Evolutionary conservation across 78 protist genomes (phyloP), one percentile per base, ranked within the genome.

Genomic region (Anaeramoeba flamelloides): DNA sequence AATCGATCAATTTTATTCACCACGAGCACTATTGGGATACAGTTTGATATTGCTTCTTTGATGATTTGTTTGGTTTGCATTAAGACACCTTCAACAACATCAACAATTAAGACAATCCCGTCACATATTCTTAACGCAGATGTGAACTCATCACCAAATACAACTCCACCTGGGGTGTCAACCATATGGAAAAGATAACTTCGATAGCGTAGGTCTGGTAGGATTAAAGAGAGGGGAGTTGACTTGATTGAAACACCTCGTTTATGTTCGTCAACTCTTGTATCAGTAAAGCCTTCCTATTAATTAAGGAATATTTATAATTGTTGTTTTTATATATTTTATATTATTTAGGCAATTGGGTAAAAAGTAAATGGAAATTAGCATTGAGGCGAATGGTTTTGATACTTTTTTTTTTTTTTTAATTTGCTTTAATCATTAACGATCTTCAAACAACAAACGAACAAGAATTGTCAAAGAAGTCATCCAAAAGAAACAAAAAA

Each of bases 111-210:
- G 0, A 95, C 87, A 0, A 83, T 92, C 4, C 96, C 97, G 81
- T 97, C 99, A 39, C 88, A 64, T 32, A 97, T 26, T 0, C 96
- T 84, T 4, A 91, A n/a, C 0, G 93, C 81, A 8, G 95, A 94
- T 79, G 40, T 79, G 69, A 81, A 84, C 81, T 93, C 96, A 78
- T 95, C 98, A 2, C 37, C n/a, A 83, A 95, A 95, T 76, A 88
- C 87, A 76, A 89, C 89, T 40, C 91, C 95, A 1, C 99, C 99
- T 26, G 99, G 99, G 1, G 99, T 95, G 91, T 97, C 99, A 65
- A 97, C 76, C 22, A 95, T n/a, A 89, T 96, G 90, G 40, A 94
- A 39, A 30, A 92, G 80, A 82, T 89, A 93, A 3, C 84, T 74
- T 77, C 93, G 92, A 31, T 86, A 96, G 1, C 41, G 80, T 75